Percentiles rank a stretch among this genome's conserved stretches.
Evolutionary conservation across 2,329 filamentous ascomycete species (phyloP).

Genomic region (Penicillium sp.): DNA sequence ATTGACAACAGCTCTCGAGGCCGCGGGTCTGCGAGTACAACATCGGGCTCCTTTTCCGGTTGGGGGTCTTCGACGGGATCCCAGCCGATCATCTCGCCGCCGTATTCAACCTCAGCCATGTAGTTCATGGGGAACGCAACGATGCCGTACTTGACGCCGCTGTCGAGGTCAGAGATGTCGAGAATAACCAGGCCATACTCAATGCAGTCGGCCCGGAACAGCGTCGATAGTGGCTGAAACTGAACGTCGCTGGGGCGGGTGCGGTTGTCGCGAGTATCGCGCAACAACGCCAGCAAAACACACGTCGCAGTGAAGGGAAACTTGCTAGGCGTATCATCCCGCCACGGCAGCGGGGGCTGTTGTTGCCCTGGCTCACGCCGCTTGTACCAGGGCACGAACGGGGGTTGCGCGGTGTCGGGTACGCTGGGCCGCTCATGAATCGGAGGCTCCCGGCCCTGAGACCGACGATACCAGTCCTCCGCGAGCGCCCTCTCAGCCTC

Average conservation of each 20-base stretch:
- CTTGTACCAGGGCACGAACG: no score
- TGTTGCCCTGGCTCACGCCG: no score
- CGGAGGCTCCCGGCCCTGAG: no score
- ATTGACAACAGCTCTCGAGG: constrained; percentile 16
- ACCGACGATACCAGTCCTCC: no score
- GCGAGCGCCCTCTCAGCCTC: no score
- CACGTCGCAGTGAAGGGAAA: no score
- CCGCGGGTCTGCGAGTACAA: constrained; percentile 10
- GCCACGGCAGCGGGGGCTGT: no score
- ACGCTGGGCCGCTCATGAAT: no score
- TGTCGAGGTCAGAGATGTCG: constrained; percentile 18
- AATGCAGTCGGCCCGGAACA: constrained; percentile 13
- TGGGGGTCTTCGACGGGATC: constrained; percentile 15
- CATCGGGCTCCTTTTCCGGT: constrained; percentile 13
- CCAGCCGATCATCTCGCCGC: constrained; percentile 3
- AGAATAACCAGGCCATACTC: constrained; percentile 18
- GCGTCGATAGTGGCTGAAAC: constrained; percentile 16
- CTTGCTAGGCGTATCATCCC: no score
- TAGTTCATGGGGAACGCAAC: constrained; percentile 10
- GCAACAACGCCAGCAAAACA: no score
- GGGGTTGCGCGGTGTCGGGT: no score
- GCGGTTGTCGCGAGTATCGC: background rate
- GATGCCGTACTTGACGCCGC: constrained; percentile 15
- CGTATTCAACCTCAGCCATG: constrained; percentile 8
- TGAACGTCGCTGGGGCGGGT: constrained; percentile 16